These are phyloP conservation scores for Tephrocybe rancida DNA, from an alignment of 768 basidiomycete species.

Conservation along the genomic window DNA sequence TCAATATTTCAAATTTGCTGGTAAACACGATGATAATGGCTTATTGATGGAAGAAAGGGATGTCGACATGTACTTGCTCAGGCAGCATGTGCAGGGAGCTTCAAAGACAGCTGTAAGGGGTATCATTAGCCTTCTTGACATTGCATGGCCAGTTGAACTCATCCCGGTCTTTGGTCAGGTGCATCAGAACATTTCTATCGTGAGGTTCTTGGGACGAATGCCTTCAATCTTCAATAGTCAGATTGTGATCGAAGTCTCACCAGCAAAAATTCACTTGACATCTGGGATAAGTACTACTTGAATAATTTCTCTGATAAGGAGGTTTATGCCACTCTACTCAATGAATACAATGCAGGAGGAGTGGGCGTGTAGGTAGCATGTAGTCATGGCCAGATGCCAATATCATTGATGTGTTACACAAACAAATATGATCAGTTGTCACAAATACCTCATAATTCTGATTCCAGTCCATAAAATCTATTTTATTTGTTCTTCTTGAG, in stretches of 20 bases:
- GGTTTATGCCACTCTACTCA: neutral
- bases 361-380: too few species aligned
- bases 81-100: neutral
- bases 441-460: too few species aligned
- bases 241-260: neutral
- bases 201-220: neutral
- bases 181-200: too few species aligned
- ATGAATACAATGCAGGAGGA: neutral
- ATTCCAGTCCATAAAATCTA: too few species aligned
- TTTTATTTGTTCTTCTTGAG: too few species aligned
- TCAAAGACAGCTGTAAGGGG: neutral
- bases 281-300: neutral
- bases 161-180: neutral
- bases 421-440: neutral
- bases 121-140: neutral
- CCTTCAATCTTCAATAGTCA: neutral
- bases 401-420: neutral
- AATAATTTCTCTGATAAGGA: conserved; percentile 1
- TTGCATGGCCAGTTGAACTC: neutral
- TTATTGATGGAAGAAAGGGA: neutral
- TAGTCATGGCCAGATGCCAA: neutral
- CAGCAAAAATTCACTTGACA: neutral
- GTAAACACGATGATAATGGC: neutral
- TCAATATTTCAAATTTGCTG: neutral
- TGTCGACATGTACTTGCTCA: conserved; percentile 1